phyloP scores from a whole-genome alignment of 805 yeast species.

The Metschnikowia amazonensis region DNA sequence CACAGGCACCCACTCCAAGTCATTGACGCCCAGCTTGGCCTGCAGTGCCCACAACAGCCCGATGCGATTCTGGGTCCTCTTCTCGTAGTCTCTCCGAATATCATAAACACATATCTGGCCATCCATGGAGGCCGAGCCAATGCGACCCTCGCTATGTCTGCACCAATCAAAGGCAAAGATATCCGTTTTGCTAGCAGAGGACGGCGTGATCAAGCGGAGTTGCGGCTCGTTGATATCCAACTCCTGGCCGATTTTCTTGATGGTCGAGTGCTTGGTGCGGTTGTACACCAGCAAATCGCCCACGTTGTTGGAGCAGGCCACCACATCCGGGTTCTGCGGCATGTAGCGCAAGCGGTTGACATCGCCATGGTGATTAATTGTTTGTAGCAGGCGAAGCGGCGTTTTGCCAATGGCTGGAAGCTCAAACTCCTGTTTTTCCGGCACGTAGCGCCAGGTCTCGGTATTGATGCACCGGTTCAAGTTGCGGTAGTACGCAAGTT shows the following conservation, averaged over 20 bases:
- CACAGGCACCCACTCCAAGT: constrained; percentile 61
- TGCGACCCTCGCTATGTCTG: constrained; percentile 50
- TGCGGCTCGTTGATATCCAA: constrained; percentile 45
- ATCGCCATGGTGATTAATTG: constrained; percentile 65
- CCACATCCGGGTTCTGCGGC: constrained; percentile 84
- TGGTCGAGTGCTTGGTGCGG: constrained; percentile 67
- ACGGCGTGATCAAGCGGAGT: constrained; percentile 37
- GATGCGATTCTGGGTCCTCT: constrained; percentile 4
- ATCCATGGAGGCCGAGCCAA: constrained; percentile 59
- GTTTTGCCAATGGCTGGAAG: constrained; percentile 25
- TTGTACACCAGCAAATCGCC: constrained; percentile 72
- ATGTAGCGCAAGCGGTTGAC: constrained; percentile 68
- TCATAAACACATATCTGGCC: constrained; percentile 71
- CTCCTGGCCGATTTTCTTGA: constrained; percentile 26
- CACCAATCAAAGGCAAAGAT: constrained; percentile 80
- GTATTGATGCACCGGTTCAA: constrained; percentile 36
- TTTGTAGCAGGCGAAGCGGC: constrained; percentile 44
- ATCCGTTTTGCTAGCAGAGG: constrained; percentile 34
- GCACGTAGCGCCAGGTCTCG: constrained; percentile 32
- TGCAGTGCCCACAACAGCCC: constrained; percentile 7
- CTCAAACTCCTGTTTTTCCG: constrained; percentile 41
- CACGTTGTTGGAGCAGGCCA: constrained; percentile 63
- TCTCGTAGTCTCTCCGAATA: constrained; percentile 31
- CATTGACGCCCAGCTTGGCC: constrained; percentile 53
- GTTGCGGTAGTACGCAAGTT: constrained; percentile 29